Conservation (phyloP, 805 yeast species). For the Hyphopichia homilentoma region DNA sequence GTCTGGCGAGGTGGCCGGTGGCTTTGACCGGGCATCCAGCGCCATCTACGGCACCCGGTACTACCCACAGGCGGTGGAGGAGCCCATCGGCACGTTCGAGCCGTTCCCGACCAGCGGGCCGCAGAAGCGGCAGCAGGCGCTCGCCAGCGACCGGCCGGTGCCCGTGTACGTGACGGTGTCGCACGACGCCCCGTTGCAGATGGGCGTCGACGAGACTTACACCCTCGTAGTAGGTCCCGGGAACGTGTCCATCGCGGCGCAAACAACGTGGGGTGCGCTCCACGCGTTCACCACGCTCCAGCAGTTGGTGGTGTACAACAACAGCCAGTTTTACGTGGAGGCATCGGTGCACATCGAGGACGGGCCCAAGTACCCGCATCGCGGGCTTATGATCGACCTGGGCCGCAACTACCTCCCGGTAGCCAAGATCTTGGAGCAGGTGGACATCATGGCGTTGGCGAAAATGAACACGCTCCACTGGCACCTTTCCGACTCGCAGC, state of each 20-base stretch:
- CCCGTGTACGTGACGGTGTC: conserved; percentile 1
- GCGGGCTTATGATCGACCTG: conserved; percentile 39
- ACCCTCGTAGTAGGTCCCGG: conserved; percentile 12
- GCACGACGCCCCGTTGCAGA: conserved; percentile 21
- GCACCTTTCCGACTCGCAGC: conserved; percentile 38
- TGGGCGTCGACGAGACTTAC: conserved; percentile 36
- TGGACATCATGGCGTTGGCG: conserved; percentile 34
- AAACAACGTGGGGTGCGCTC: conserved; percentile 40
- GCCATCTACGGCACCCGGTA: conserved; percentile 24
- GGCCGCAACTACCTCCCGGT: conserved; percentile 32
- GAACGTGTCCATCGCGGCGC: conserved; percentile 22
- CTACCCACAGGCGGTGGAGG: conserved; percentile 31
- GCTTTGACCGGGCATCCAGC: conserved; percentile 18
- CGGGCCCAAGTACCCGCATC: conserved; percentile 30
- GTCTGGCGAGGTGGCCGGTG: conserved; percentile 11
- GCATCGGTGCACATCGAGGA: conserved; percentile 29
- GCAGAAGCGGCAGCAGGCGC: conserved; percentile 1
- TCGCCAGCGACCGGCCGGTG: conserved; percentile 1
- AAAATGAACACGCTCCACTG: conserved; percentile 40
- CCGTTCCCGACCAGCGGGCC: conserved; percentile 9
- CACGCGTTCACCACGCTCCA: conserved; percentile 38
- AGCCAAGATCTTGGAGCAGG: conserved; percentile 24
- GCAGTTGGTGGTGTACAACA: conserved; percentile 31
- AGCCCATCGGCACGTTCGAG: conserved; percentile 15
- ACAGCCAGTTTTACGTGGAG: conserved; percentile 22